Percentiles rank a stretch among this genome's conserved stretches.
Conservation (phyloP, 2,329 filamentous ascomycete species). For the Ophiostoma fasciatum region DNA sequence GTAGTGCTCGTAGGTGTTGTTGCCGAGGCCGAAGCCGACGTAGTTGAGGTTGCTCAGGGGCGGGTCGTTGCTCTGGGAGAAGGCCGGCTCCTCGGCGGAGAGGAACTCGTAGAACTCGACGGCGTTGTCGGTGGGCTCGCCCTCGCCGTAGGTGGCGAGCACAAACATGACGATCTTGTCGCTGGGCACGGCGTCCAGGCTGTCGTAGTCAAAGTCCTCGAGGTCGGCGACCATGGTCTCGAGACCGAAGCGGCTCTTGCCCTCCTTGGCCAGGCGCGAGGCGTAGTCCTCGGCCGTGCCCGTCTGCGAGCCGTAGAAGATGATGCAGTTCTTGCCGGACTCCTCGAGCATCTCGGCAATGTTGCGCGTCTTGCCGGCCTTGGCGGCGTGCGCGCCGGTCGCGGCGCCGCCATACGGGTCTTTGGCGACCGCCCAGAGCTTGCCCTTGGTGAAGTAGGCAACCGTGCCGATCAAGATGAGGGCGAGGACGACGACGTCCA, state of each 20-base stretch:
- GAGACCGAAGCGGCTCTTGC: constrained; percentile 86
- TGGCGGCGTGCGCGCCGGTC: constrained; percentile 52
- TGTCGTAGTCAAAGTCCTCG: constrained; percentile 96
- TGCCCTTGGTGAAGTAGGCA: constrained; percentile 97
- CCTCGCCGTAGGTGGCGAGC: constrained; percentile 93
- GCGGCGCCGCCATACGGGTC: constrained; percentile 75
- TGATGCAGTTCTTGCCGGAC: constrained; percentile 87
- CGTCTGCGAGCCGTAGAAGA: constrained; percentile 98
- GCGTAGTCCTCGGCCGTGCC: constrained; percentile 98
- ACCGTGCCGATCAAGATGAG: constrained; percentile 72
- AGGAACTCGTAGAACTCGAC: constrained; percentile 99
- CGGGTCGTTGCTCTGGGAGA: constrained; percentile 59
- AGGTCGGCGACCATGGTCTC: constrained; percentile 98
- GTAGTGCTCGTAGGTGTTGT: constrained; percentile 99
- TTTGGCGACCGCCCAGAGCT: constrained; percentile 76
- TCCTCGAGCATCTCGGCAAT: constrained; percentile 95
- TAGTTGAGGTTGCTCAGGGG: constrained; percentile 77
- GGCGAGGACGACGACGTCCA: constrained; percentile 85
- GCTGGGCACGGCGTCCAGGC: constrained; percentile 71
- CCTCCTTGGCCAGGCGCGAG: constrained; percentile 89
- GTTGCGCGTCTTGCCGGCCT: constrained; percentile 75
- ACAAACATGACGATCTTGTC: constrained; percentile 94
- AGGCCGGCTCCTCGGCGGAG: constrained; percentile 63
- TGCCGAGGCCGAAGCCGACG: constrained; percentile 89
- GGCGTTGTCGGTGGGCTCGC: constrained; percentile 95